phyloP scores from a whole-genome alignment of 2,329 filamentous ascomycete species.

The Exophiala sp. region DNA sequence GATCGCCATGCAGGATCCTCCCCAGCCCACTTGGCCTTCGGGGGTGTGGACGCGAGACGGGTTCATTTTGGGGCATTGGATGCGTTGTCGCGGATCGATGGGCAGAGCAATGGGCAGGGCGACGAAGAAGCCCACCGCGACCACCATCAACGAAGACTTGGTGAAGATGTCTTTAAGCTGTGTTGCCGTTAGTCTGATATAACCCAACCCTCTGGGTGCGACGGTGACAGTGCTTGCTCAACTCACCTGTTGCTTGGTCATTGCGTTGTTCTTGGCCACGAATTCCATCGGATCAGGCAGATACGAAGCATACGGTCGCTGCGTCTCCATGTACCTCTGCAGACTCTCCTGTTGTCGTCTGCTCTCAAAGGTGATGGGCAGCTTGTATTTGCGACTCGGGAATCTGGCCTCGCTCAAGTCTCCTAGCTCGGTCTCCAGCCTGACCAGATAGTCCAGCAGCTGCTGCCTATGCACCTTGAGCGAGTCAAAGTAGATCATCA shows the following conservation, averaged over 20 bases:
- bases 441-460: conserved; percentile 36
- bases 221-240: no score
- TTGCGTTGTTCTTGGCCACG: conserved; percentile 50
- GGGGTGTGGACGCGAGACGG: conserved; percentile 53
- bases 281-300: conserved; percentile 59
- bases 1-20: conserved; percentile 49
- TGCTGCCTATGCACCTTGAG: conserved; percentile 35
- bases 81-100: conserved; percentile 49
- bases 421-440: conserved; percentile 37
- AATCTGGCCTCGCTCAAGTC: conserved; percentile 39
- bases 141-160: conserved; percentile 47
- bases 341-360: conserved; percentile 44
- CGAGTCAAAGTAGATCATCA: conserved; percentile 45
- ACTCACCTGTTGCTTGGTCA: conserved; percentile 38
- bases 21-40: conserved; percentile 52
- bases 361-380: conserved; percentile 43
- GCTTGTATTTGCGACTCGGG: conserved; percentile 41
- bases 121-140: conserved; percentile 52
- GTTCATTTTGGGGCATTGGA: conserved; percentile 53
- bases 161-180: conserved; percentile 49
- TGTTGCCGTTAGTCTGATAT: no score
- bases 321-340: conserved; percentile 56
- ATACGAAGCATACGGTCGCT: conserved; percentile 56
- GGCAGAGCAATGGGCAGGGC: conserved; percentile 50
- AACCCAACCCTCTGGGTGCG: no score